Base-by-base conservation (phyloP, 2,329 filamentous ascomycete species). In the Fusarium nelsonii region DNA sequence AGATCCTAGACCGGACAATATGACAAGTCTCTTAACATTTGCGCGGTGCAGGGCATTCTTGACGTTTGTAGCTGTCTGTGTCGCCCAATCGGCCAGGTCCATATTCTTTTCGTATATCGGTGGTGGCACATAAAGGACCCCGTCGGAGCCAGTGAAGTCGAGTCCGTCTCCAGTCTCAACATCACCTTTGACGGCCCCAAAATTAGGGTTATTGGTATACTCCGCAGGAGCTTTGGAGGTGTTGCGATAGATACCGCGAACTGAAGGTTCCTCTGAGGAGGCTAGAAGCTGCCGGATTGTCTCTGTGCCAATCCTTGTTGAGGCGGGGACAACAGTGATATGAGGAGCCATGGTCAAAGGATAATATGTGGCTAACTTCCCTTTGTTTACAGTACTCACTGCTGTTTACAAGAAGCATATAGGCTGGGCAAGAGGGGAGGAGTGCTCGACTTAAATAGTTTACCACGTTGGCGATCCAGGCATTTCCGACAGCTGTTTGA, bases 101-200 rank as follows among this genome's bases (percentile, higher is more conserved):
- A 65, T 46, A 8, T 71, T 70, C 33, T 76, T 39, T 39, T 39
- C 70, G 18, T 71, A 72, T 12, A 63, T 71, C 1, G 75, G 75
- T 0, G 78, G 78, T 6, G 77, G 77, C 36, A 78, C 60, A 54
- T 78, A 79, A 39, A 79, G 69, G 23, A 79, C 72, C 9, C 72
- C 77, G 10, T 78, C 69, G 2, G 75, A 76, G 14, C 44, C 48
- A 1, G 45, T 37, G 33, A 79, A 78, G 28, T 78, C 71, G 1
- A 79, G 65, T 0, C 65, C 60, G 0, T 49, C 39, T 6, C 67
- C 76, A 2, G 65, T 55, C 7, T 56, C 65, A 4, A 78, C 73
- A 34, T 79, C 76, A 8, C 76, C 78, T 33, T 71, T 58, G 18
- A 60, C 59, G 3, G 75, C 72, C 7, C 63, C 46, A 23, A 79